Percentiles rank a stretch among this genome's conserved stretches.
Evolutionary conservation across 345 rosid species (phyloP).

Genomic region (Mallotus nudiflorus): DNA sequence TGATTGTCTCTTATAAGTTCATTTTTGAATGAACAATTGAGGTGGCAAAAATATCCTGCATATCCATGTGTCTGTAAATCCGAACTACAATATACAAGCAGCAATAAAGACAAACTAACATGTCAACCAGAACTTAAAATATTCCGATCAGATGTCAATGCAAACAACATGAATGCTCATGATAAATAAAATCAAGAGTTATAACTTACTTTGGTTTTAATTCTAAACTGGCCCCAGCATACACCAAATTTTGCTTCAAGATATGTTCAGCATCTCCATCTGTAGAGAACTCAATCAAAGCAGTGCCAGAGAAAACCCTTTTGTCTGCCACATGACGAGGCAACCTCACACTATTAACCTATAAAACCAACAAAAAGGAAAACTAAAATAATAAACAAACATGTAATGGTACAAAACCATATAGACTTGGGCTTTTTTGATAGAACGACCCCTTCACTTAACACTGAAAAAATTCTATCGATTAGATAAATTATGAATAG

Average conservation of each 20-base stretch:
- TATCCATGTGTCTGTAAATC: too few species aligned
- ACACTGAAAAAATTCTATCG: neutral
- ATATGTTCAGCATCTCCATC: constrained; percentile 2
- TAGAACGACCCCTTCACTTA: too few species aligned
- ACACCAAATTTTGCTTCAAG: constrained; percentile 13
- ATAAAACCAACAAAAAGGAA: neutral
- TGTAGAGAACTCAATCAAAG: constrained; percentile 19
- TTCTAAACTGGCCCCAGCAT: constrained; percentile 7
- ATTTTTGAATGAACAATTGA: too few species aligned
- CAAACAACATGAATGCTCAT: neutral
- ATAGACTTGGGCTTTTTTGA: too few species aligned
- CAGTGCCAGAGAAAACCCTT: constrained; percentile 2
- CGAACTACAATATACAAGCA: neutral
- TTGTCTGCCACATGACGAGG: constrained; percentile 9
- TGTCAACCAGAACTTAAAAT: neutral
- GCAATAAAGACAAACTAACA: neutral
- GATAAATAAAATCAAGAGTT: neutral
- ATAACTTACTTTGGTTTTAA: constrained; percentile 14
- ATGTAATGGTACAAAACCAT: too few species aligned
- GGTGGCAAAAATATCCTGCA: too few species aligned
- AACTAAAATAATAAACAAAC: neutral
- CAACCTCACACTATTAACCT: constrained; percentile 18
- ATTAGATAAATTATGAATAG: neutral
- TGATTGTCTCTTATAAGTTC: too few species aligned
- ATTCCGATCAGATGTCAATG: neutral